Conservation (phyloP, 2,329 filamentous ascomycete species). For the Claviceps sp. region DNA sequence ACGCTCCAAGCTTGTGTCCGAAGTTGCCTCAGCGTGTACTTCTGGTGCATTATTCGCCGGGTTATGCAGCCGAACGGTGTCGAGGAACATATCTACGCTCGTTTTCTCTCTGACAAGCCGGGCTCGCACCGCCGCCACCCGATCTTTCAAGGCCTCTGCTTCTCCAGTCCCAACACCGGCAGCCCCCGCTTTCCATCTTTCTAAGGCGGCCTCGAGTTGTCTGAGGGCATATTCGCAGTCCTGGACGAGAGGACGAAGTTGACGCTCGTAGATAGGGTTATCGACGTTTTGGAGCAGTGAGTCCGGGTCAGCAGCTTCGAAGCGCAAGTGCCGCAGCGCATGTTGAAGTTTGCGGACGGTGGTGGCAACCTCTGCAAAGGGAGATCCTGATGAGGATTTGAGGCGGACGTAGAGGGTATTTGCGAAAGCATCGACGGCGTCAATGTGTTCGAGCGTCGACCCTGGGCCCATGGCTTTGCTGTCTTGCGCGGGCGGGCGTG, state of each 20-base stretch:
- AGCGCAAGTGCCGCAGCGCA: conserved; percentile 42
- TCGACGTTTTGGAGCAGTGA: conserved; percentile 37
- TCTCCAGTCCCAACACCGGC: conserved; percentile 12
- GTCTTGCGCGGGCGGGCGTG: not conserved
- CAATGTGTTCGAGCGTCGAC: conserved; percentile 31
- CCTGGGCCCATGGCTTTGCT: conserved; percentile 18
- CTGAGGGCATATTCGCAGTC: conserved; percentile 42
- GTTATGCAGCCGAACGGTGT: conserved; percentile 41
- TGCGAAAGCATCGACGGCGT: conserved; percentile 41
- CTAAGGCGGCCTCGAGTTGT: conserved; percentile 39
- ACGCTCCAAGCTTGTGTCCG: conserved; percentile 30
- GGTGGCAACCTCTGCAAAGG: conserved; percentile 35
- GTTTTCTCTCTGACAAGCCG: conserved; percentile 39
- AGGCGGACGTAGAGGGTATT: conserved; percentile 41
- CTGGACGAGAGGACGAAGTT: conserved; percentile 38
- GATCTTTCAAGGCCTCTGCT: conserved; percentile 21
- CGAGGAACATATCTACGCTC: conserved; percentile 41
- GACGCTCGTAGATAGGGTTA: conserved; percentile 30
- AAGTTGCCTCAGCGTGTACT: conserved; percentile 19
- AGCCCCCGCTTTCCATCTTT: conserved; percentile 25
- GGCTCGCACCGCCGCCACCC: conserved; percentile 27
- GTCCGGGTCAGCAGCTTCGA: conserved; percentile 42
- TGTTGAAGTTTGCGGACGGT: conserved; percentile 41
- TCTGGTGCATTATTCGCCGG: conserved; percentile 23
- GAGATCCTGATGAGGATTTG: conserved; percentile 28